Conservation (phyloP, 2,329 filamentous ascomycete genomes). For the Alternaria triticina region DNA sequence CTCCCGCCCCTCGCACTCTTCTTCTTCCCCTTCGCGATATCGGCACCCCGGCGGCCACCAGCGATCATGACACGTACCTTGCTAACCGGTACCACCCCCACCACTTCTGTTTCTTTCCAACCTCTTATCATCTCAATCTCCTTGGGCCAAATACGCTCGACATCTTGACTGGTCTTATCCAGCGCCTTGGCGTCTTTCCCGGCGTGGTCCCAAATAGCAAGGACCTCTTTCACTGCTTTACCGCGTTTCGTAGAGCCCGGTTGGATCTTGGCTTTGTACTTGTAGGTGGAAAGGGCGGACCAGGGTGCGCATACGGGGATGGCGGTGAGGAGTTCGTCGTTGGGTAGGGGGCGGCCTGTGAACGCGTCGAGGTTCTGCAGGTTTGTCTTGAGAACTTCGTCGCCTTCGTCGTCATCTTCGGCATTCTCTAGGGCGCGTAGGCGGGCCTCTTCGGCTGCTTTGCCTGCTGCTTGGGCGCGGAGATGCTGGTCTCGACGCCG, state of each 20-base stretch:
- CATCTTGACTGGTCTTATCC: slow-evolving; percentile 57
- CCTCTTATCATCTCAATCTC: slow-evolving; percentile 85
- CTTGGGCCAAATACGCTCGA: slow-evolving; percentile 80
- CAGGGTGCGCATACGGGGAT: slow-evolving; percentile 69
- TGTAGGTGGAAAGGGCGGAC: slow-evolving; percentile 71
- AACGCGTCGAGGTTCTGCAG: slow-evolving; percentile 67
- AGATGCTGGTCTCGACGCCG: slow-evolving; percentile 82
- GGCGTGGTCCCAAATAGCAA: slow-evolving; percentile 79
- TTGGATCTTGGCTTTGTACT: slow-evolving; percentile 95
- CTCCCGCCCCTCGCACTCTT: slow-evolving; percentile 39
- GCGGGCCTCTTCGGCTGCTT: slow-evolving; percentile 76
- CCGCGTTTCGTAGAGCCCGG: slow-evolving; percentile 91
- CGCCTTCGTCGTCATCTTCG: slow-evolving; percentile 63
- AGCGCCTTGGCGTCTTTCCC: slow-evolving; percentile 57
- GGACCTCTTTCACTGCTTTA: slow-evolving; percentile 88
- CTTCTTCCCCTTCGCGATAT: slow-evolving; percentile 37
- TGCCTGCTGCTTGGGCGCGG: slow-evolving; percentile 74
- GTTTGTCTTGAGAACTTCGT: slow-evolving; percentile 55
- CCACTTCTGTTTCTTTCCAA: slow-evolving; percentile 81
- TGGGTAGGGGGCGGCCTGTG: slow-evolving; percentile 76
- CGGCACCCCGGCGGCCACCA: slow-evolving; percentile 39
- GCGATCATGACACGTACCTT: slow-evolving; percentile 81
- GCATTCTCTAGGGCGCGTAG: slow-evolving; percentile 48
- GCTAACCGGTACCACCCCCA: slow-evolving; percentile 79
- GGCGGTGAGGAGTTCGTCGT: slow-evolving; percentile 78